These are phyloP conservation scores for Acanthamoeba healyi DNA, from an alignment of 208 protist genomes.

Conservation along the genomic window DNA sequence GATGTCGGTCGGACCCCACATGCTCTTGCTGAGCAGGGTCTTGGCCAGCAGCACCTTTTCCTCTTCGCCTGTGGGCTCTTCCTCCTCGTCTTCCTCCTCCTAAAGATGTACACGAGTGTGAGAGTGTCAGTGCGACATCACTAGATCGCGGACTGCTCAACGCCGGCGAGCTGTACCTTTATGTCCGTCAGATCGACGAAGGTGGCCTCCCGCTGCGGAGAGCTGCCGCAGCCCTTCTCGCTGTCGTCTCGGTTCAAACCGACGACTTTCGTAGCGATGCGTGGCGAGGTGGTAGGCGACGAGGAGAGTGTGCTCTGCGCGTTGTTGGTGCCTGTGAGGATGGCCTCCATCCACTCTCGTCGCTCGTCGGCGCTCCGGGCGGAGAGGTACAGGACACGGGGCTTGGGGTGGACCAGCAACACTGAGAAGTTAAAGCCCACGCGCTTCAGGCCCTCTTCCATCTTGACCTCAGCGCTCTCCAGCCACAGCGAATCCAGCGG, in stretches of 20 bases:
- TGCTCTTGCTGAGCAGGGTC: constrained; percentile 59
- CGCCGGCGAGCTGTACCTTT: neutral
- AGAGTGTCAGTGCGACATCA: neutral
- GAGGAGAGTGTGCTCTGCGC: constrained; percentile 33
- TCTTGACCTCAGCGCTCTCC: neutral
- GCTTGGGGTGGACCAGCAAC: constrained; percentile 7
- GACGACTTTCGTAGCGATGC: neutral
- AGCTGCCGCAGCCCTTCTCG: too few species aligned
- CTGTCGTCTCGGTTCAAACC: neutral
- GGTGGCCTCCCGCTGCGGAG: neutral
- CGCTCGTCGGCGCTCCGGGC: constrained; percentile 19
- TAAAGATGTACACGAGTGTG: neutral
- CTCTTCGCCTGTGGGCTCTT: neutral
- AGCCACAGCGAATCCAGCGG: constrained; percentile 43
- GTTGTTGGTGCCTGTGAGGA: neutral
- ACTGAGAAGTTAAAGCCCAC: constrained; percentile 41
- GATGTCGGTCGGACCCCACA: constrained; percentile 37
- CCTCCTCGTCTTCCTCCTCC: neutral
- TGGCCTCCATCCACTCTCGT: constrained; percentile 49
- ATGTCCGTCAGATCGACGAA: constrained; percentile 6
- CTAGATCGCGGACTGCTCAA: neutral
- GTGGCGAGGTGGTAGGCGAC: neutral
- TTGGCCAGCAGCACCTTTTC: constrained; percentile 8
- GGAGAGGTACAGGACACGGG: constrained; percentile 26
- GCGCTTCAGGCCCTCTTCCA: constrained; percentile 17